These are phyloP conservation scores for Berkeleyomyces basicola DNA, from an alignment of 2,329 filamentous ascomycete species.

Conservation along the genomic window DNA sequence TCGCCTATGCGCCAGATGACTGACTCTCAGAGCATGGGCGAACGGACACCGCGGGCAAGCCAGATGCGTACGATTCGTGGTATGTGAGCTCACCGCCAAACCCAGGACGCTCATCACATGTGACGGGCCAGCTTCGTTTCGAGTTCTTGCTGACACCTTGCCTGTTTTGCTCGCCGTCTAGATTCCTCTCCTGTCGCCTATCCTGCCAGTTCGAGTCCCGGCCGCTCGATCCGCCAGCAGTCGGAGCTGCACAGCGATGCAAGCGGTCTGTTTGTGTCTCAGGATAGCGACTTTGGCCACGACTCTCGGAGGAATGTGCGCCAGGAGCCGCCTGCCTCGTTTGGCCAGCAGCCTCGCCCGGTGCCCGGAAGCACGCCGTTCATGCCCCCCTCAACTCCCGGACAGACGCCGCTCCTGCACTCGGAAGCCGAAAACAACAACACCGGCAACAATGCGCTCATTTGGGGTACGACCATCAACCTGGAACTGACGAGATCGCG, in stretches of 20 bases:
- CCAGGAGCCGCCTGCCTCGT: conserved; percentile 8
- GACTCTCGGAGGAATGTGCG: conserved; percentile 4
- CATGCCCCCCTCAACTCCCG: conserved; percentile 10
- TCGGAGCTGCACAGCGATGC: conserved; percentile 67
- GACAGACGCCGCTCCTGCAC: conserved; percentile 21
- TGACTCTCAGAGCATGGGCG: conserved; percentile 34
- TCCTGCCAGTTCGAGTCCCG: conserved; percentile 74
- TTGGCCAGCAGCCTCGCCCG: conserved; percentile 23
- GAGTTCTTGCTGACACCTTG: not conserved
- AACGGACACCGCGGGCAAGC: conserved; percentile 53
- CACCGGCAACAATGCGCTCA: conserved; percentile 34
- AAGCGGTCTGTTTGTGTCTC: conserved; percentile 67
- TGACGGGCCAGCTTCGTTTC: not conserved
- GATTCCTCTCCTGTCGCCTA: conserved; percentile 90
- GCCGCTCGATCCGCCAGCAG: conserved; percentile 42
- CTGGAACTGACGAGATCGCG: conserved; percentile 64
- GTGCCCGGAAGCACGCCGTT: conserved; percentile 12
- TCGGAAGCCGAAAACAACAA: conserved; percentile 49
- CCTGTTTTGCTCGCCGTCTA: conserved; percentile 22
- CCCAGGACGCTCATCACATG: not conserved
- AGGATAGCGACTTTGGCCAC: conserved; percentile 30
- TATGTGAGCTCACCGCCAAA: not conserved
- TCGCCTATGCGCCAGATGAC: conserved; percentile 42
- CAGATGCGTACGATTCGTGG: conserved; percentile 10
- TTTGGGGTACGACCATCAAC: conserved; percentile 96